phyloP scores from a whole-genome alignment of 2,329 filamentous ascomycete genomes.

The Lojkania enalia region DNA sequence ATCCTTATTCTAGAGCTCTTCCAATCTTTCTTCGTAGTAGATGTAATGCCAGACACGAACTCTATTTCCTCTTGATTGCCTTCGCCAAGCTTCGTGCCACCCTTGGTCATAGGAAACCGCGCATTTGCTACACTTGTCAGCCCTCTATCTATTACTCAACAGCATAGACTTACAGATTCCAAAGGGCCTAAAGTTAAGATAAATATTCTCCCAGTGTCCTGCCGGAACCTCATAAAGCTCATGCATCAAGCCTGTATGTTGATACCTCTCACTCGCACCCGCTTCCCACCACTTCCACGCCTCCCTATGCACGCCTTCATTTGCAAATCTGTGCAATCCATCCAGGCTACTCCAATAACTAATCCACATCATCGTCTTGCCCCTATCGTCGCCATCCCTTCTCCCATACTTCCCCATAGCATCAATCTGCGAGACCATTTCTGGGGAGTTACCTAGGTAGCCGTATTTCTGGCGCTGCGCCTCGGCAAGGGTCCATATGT shows the following conservation, averaged over 20 bases:
- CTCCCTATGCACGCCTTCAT: constrained; percentile 12
- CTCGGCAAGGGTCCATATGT: constrained; percentile 16
- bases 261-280: constrained; percentile 5
- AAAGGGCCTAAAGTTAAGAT: constrained; percentile 16
- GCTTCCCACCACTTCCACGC: constrained; percentile 16
- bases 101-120: no score
- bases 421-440: not conserved
- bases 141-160: no score
- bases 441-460: constrained; percentile 11
- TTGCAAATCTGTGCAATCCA: constrained; percentile 16
- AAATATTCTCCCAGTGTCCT: constrained; percentile 21
- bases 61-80: no score
- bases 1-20: no score
- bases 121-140: no score
- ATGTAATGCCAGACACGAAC: no score
- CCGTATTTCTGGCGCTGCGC: constrained; percentile 16
- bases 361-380: constrained; percentile 12
- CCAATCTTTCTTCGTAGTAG: no score
- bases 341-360: constrained; percentile 20
- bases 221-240: constrained; percentile 18
- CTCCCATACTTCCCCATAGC: not conserved
- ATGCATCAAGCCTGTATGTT: constrained; percentile 17
- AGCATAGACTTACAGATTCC: constrained; percentile 17
- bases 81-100: no score
- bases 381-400: constrained; percentile 11